Base-by-base conservation (phyloP, 202 grass and related monocot species). In the Zizania palustris region DNA sequence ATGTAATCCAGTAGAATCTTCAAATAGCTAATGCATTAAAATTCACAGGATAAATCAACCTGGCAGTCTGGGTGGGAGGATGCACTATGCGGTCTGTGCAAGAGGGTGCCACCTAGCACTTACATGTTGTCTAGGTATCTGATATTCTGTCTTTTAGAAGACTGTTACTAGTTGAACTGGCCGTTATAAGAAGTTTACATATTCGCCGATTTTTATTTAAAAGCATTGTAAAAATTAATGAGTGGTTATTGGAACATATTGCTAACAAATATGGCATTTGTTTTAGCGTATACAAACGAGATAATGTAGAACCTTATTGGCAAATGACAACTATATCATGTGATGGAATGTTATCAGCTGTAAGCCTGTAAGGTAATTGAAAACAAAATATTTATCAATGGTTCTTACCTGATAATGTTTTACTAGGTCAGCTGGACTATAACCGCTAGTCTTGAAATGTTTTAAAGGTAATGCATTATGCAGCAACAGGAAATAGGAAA, bases 11-110 rank as follows among this genome's bases (percentile, higher is more conserved):
- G 4, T 43, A 73, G 5, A 54, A 74, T 76, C 11, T 15, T 69
- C 34, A 57, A 81, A 86, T 65, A 65, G 8, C 15, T 37, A 70
- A 74, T 12, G 39, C 56, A 48, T 36, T 48, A 38, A 58, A 45
- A n/a, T 51, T 51, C 1, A 16, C 5, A 4, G 48, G 15, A 51
- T 51, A 51, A 50, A 51, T 51, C 0, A 4, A 48, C 45, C 14
- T 14, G 11, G 28, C 28, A 28, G 28, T 28, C 28, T 28, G 28
- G 28, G 28, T 28, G 28, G 28, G 28, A 28, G 28, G 28, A 28
- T 28, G 28, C 28, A 28, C 28, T 28, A 28, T 1, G 11, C 12
- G 45, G 11, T n/a, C 49, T 51, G 20, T 16, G 51, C 16, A 0
- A n/a, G 51, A 55, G 51, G n/a, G n/a, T 55, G 51, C n/a, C 7